Evolutionary conservation across 495 filamentous ascomycete genomes (phyloP).

Genomic region (Bombardia bombarda): DNA sequence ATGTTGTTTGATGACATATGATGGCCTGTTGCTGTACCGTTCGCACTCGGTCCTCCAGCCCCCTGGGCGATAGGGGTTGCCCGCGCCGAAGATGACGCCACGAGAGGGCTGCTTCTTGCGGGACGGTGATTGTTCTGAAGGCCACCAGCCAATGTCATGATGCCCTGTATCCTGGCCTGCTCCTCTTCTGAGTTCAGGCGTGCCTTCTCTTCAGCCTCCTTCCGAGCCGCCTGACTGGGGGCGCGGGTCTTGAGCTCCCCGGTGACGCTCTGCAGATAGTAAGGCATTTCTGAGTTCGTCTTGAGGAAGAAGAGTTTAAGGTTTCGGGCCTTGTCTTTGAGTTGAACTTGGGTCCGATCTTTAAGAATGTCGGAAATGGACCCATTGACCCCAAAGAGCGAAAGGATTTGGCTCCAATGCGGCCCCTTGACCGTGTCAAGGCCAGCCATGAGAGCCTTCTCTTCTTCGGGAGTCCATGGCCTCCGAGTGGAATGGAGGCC

Average conservation of each 20-base stretch:
- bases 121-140: conserved; percentile 30
- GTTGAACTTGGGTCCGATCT: conserved; percentile 87
- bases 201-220: conserved; percentile 67
- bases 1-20: not conserved
- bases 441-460: conserved; percentile 86
- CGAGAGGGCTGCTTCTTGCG: conserved; percentile 4
- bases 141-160: conserved; percentile 43
- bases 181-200: conserved; percentile 61
- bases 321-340: conserved; percentile 94
- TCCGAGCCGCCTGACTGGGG: conserved; percentile 70
- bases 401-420: conserved; percentile 92
- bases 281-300: conserved; percentile 85
- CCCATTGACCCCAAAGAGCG: conserved; percentile 77
- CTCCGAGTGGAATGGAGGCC: conserved; percentile 76
- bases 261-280: conserved; percentile 84
- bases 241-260: conserved; percentile 92
- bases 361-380: conserved; percentile 79
- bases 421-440: conserved; percentile 87
- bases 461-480: conserved; percentile 86
- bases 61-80: conserved; percentile 8
- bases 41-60: not conserved
- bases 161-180: conserved; percentile 62
- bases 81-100: conserved; percentile 7
- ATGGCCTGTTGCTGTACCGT: not conserved
- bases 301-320: conserved; percentile 94